Conservation (phyloP, 768 basidiomycete species). For the Psilocybe azurescens region DNA sequence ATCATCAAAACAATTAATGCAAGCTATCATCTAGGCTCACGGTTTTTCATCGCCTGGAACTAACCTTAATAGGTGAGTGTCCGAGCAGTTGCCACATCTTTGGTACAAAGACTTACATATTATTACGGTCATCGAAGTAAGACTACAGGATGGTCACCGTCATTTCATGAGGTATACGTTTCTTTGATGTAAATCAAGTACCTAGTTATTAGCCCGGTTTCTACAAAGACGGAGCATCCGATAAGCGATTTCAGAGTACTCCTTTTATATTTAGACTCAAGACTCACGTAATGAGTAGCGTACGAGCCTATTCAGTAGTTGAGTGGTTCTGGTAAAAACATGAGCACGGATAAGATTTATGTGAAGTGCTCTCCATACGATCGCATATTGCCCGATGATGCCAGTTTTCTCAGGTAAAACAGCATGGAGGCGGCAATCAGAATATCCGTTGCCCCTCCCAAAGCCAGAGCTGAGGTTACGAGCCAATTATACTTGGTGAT, state of each 20-base stretch:
- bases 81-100: no score
- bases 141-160: background rate
- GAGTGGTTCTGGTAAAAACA: conserved; percentile 19
- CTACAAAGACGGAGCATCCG: background rate
- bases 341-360: background rate
- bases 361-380: conserved; percentile 8
- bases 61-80: background rate
- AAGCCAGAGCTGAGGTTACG: conserved; percentile 16
- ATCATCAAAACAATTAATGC: no score
- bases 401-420: conserved; percentile 14
- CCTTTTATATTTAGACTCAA: background rate
- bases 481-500: conserved; percentile 19
- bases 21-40: background rate
- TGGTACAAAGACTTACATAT: conserved; percentile 7
- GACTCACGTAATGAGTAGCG: conserved; percentile 17
- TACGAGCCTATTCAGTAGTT: conserved; percentile 19
- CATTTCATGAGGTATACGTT: background rate
- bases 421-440: conserved; percentile 21
- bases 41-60: conserved; percentile 20
- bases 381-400: conserved; percentile 14
- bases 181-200: background rate
- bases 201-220: conserved; percentile 21
- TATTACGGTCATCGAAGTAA: conserved; percentile 18
- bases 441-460: conserved; percentile 20
- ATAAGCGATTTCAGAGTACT: background rate